Conservation (phyloP, 2,329 filamentous ascomycete genomes). For the Neurospora crassa region DNA sequence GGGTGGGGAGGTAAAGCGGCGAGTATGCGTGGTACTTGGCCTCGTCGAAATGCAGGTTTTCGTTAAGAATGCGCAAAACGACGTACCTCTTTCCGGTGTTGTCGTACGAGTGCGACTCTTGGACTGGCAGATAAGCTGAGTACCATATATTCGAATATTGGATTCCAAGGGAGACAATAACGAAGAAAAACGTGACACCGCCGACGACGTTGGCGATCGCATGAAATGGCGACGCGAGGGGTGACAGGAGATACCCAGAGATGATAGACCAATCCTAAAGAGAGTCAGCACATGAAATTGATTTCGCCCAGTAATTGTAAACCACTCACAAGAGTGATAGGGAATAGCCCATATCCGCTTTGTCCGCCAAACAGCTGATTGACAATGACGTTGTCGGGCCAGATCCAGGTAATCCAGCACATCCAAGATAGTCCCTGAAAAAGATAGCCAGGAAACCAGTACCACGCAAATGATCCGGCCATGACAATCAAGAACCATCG, state of each 20-base stretch:
- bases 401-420: conserved; percentile 37
- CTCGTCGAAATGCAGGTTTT: conserved; percentile 47
- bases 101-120: conserved; percentile 52
- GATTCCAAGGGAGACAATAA: conserved; percentile 47
- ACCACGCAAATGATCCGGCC: conserved; percentile 41
- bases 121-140: conserved; percentile 51
- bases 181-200: conserved; percentile 45
- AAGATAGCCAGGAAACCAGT: conserved; percentile 47
- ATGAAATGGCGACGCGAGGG: conserved; percentile 42
- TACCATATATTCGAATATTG: conserved; percentile 50
- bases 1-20: conserved; percentile 53
- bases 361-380: conserved; percentile 38
- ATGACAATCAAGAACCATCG: conserved; percentile 52
- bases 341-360: conserved; percentile 27
- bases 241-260: conserved; percentile 39
- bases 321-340: conserved; percentile 24
- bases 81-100: conserved; percentile 53
- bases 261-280: conserved; percentile 29
- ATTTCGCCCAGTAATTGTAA: not conserved
- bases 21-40: conserved; percentile 54
- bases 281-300: conserved; percentile 1
- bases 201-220: conserved; percentile 46
- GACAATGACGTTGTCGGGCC: conserved; percentile 33
- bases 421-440: conserved; percentile 38
- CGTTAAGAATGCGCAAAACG: conserved; percentile 48